These are phyloP conservation scores for Aspergillus sclerotioniger DNA, from an alignment of 495 filamentous ascomycete genomes.

Conservation along the genomic window DNA sequence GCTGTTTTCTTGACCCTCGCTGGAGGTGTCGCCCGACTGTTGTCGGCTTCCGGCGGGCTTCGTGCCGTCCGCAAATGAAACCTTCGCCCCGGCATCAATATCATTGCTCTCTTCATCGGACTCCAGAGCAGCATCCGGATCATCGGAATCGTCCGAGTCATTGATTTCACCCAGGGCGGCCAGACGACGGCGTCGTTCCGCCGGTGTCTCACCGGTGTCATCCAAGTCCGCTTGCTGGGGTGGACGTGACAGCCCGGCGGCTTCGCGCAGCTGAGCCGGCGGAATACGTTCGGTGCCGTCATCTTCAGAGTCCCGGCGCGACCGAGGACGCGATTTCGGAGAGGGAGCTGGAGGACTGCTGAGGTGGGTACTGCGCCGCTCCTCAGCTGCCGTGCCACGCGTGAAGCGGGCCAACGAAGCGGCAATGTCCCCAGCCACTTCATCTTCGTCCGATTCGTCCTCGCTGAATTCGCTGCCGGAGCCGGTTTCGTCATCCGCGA, in stretches of 20 bases:
- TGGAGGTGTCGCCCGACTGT: conserved; percentile 2
- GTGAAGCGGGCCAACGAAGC: conserved; percentile 44
- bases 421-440: conserved; percentile 44
- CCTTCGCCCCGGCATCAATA: conserved; percentile 24
- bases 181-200: conserved; percentile 77
- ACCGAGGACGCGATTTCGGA: conserved; percentile 24
- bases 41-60: conserved; percentile 18
- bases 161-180: conserved; percentile 74
- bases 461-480: conserved; percentile 32
- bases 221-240: conserved; percentile 30
- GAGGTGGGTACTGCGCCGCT: conserved; percentile 46
- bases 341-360: conserved; percentile 22
- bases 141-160: conserved; percentile 61
- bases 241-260: conserved; percentile 29
- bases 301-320: conserved; percentile 54
- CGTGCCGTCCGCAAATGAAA: conserved; percentile 35
- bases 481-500: conserved; percentile 24
- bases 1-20: conserved; percentile 14
- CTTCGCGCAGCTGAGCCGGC: conserved; percentile 39
- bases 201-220: conserved; percentile 71
- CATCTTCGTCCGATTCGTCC: conserved; percentile 27
- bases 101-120: conserved; percentile 33
- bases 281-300: conserved; percentile 57
- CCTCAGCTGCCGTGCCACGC: conserved; percentile 47
- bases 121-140: conserved; percentile 39